Conservation (phyloP, 805 yeast species). For the Ogataea chonburiensis region DNA sequence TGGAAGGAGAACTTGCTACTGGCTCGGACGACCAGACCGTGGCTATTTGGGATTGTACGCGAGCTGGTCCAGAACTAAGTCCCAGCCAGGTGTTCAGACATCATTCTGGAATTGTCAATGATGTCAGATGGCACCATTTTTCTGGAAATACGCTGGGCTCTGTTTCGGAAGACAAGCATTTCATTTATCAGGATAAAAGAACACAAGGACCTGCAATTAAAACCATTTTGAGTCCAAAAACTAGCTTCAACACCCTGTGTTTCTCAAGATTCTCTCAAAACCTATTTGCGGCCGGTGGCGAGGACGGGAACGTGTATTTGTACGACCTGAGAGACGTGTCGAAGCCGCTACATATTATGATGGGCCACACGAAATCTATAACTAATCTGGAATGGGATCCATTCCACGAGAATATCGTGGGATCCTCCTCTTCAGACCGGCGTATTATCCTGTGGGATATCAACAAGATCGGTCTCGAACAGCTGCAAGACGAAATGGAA, state of each 20-base stretch:
- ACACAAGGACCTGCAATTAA: conserved; percentile 25
- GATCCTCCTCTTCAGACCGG: conserved; percentile 75
- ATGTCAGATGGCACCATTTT: conserved; percentile 67
- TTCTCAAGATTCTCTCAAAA: conserved; percentile 62
- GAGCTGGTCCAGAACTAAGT: conserved; percentile 2
- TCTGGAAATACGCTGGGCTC: conserved; percentile 58
- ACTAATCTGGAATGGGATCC: conserved; percentile 79
- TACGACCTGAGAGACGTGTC: conserved; percentile 52
- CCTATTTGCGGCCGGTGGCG: conserved; percentile 67
- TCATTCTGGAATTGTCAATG: conserved; percentile 68
- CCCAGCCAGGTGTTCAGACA: conserved; percentile 35
- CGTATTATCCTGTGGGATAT: conserved; percentile 82
- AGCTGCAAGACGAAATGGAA: conserved; percentile 81
- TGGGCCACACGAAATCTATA: conserved; percentile 76
- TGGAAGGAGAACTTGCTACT: conserved; percentile 51
- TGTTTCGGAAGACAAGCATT: conserved; percentile 67
- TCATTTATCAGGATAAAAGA: conserved; percentile 56
- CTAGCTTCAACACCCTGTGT: conserved; percentile 59
- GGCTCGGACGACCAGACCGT: conserved; percentile 66
- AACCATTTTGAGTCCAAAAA: conserved; percentile 27
- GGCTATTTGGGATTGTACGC: conserved; percentile 57
- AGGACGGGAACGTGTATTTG: conserved; percentile 63
- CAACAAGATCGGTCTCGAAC: conserved; percentile 77
- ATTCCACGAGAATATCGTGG: conserved; percentile 70
- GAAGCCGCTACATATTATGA: conserved; percentile 62